Evolutionary conservation across 2,329 filamentous ascomycete species (phyloP), one percentile per base, ranked within the genome.

Genomic region (Didymella segeticola): DNA sequence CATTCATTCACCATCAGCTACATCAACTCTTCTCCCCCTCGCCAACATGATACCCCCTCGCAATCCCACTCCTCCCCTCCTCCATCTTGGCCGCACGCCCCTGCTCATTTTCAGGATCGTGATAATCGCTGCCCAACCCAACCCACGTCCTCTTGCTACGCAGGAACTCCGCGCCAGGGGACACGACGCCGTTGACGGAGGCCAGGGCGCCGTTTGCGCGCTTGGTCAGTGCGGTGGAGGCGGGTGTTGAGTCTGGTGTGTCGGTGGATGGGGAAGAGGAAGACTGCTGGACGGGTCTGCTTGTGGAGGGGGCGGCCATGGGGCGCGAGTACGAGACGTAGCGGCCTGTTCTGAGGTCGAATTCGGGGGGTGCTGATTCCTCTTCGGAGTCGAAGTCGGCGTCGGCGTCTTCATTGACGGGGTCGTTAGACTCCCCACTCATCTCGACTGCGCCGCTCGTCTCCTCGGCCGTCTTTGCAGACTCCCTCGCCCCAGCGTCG

Each of bases 131-230:
- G 0, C 95, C 95, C 20, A 99, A 77, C 0, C 95, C 95, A 68
- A 89, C 89, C 95, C 95, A 99, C 4, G 91, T 96, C 51, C 95
- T 80, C 66, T 93, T 85, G 3, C 88, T 89, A 26, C 88, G 84
- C 58, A 99, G 77, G 64, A 85, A 98, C 72, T 97, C 91, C 0
- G 95, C 95, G 0, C 91, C 95, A 0, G 95, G 95, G 38, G 93
- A 98, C n/a, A 89, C 81, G 0, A 93, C 85, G 6, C 92, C 91
- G 45, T 93, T 93, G 62, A 98, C 86, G 38, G 87, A 87, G 0
- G 91, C 89, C 15, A 98, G 63, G 60, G 96, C 89, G 2, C 88
- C 86, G 47, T 86, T 87, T 60, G 79, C 70, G 63, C 86, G 81
- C 70, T 85, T 86, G 11, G 87, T 81, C 22, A 98, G 76, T 0